Percentiles rank a stretch among this genome's conserved stretches.
These are phyloP conservation scores for Globisporangium rhizosaccharum DNA, from an alignment of 352 stramenopile species.

Conservation along the genomic window DNA sequence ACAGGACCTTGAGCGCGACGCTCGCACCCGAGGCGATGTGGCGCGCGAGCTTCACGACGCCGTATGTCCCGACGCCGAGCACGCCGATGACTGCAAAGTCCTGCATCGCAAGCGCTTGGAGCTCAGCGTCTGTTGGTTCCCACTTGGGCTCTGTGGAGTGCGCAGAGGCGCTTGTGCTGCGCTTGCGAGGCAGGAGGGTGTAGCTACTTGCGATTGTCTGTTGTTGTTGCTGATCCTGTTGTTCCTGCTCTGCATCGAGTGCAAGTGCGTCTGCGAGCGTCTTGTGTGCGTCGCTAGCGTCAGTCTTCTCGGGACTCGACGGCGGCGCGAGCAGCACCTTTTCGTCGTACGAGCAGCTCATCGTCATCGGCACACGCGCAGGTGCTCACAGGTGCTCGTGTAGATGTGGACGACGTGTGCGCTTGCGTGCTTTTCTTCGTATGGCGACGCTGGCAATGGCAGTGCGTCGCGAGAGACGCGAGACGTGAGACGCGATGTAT, in stretches of 20 bases:
- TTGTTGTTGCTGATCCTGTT: constrained; percentile 1
- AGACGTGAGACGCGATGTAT: too few relatives aligned
- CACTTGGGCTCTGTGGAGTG: constrained; percentile 4
- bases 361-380: background rate
- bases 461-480: too few relatives aligned
- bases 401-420: too few relatives aligned
- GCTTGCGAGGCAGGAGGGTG: background rate
- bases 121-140: constrained; percentile 29
- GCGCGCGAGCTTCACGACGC: constrained; percentile 71
- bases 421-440: too few relatives aligned
- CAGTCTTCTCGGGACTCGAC: background rate
- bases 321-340: background rate
- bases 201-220: constrained; percentile 1
- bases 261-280: background rate
- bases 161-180: background rate
- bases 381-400: too few relatives aligned
- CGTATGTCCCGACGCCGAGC: constrained; percentile 72
- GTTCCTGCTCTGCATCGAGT: background rate
- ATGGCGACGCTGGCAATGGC: too few relatives aligned
- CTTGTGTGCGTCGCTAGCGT: background rate
- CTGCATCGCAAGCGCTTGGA: constrained; percentile 28
- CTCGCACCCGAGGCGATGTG: constrained; percentile 51
- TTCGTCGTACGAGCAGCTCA: background rate
- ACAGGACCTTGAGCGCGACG: constrained; percentile 73
- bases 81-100: constrained; percentile 73